These are phyloP conservation scores for Paramyrothecium sp. DNA, from an alignment of 2,329 filamentous ascomycete genomes.

Conservation along the genomic window DNA sequence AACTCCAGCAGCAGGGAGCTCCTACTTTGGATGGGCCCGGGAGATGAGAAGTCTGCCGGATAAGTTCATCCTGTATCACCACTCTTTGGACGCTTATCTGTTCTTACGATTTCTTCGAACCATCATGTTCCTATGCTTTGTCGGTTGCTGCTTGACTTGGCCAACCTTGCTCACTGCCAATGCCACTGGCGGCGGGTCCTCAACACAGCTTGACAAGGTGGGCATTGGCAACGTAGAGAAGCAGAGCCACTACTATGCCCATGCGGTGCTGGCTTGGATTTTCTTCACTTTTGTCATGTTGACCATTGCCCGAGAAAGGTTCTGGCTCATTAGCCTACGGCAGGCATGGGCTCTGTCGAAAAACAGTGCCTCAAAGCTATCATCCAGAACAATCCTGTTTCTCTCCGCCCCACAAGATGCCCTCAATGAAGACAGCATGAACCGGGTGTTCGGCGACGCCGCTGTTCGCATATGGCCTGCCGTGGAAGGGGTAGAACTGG, in stretches of 20 bases:
- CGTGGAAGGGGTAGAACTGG: background rate
- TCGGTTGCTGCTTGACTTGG: background rate
- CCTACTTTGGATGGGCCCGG: background rate
- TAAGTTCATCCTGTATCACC: conserved; percentile 1
- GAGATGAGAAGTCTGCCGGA: background rate
- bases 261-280: background rate
- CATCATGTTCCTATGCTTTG: background rate
- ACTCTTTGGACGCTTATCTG: background rate
- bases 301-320: background rate
- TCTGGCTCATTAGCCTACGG: conserved; percentile 1
- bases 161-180: background rate
- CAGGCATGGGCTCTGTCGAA: background rate
- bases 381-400: background rate
- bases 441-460: background rate
- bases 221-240: conserved; percentile 1
- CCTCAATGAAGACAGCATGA: background rate
- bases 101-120: conserved; percentile 1
- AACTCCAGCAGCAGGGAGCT: background rate
- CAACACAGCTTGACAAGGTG: background rate
- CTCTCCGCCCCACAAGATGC: background rate
- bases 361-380: background rate
- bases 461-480: conserved; percentile 1
- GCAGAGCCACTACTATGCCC: background rate
- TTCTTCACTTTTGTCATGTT: conserved; percentile 2
- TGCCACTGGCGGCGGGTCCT: background rate